phyloP scores from a whole-genome alignment of 2,329 filamentous ascomycete species.

The Ampelomyces quisqualis region DNA sequence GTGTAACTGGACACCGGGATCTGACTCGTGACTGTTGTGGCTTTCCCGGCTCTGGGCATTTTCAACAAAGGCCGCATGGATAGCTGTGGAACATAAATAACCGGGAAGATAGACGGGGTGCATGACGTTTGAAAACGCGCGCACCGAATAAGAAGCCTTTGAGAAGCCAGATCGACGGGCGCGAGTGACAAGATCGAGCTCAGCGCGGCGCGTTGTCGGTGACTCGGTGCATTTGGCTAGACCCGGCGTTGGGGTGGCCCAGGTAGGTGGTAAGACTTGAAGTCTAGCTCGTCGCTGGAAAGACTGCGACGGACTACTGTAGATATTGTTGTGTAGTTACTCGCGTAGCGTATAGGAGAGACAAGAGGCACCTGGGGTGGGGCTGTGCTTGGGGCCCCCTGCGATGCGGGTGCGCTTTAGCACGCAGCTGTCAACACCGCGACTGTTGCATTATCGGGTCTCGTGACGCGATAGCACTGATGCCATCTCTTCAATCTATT shows the following conservation, averaged over 20 bases:
- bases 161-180: not conserved
- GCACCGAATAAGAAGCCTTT: not conserved
- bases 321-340: too few relatives aligned
- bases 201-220: not conserved
- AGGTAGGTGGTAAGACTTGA: too few relatives aligned
- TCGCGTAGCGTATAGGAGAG: too few relatives aligned
- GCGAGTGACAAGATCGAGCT: not conserved
- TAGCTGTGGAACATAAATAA: not conserved
- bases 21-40: not conserved
- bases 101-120: not conserved
- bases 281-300: too few relatives aligned
- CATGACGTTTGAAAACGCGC: conserved; percentile 1
- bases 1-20: not conserved
- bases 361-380: too few relatives aligned
- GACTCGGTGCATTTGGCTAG: not conserved
- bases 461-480: too few relatives aligned
- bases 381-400: too few relatives aligned
- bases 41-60: not conserved
- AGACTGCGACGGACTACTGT: too few relatives aligned
- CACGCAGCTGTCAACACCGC: too few relatives aligned
- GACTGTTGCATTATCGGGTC: too few relatives aligned
- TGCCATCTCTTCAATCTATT: too few relatives aligned
- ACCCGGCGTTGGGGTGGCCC: not conserved
- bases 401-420: too few relatives aligned
- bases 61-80: not conserved